phyloP scores from a whole-genome alignment of 805 yeast species.

The Suhomyces pyralidae region DNA sequence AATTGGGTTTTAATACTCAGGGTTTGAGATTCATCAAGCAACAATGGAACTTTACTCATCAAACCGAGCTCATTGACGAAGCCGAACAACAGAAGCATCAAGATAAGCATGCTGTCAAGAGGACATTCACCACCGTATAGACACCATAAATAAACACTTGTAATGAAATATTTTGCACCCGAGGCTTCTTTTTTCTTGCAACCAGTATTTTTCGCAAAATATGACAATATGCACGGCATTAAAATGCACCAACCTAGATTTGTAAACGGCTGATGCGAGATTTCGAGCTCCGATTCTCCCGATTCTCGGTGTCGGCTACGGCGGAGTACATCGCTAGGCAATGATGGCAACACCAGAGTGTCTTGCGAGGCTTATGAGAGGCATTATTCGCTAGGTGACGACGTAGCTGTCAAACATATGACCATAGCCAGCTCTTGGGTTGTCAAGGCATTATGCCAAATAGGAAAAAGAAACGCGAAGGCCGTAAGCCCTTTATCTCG shows the following conservation, averaged over 20 bases:
- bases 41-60: constrained; percentile 79
- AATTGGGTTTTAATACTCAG: constrained; percentile 79
- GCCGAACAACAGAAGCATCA: constrained; percentile 52
- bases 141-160: not conserved
- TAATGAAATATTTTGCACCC: not conserved
- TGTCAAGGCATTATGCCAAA: not conserved
- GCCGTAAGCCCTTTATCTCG: not conserved
- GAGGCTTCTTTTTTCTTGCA: not conserved
- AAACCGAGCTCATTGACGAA: constrained; percentile 69
- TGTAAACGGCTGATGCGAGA: not conserved
- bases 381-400: not conserved
- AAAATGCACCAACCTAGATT: not conserved
- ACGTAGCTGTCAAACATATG: not conserved
- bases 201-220: not conserved
- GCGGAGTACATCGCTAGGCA: not conserved
- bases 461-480: not conserved
- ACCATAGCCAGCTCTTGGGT: not conserved
- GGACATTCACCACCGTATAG: constrained; percentile 61
- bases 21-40: constrained; percentile 72
- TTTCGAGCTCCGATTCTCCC: not conserved
- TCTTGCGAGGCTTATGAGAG: not conserved
- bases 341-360: not conserved
- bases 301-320: not conserved
- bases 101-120: constrained; percentile 61
- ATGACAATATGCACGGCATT: not conserved